phyloP scores from a whole-genome alignment of 179 eudicot genomes.

The Carnegiea gigantea region DNA sequence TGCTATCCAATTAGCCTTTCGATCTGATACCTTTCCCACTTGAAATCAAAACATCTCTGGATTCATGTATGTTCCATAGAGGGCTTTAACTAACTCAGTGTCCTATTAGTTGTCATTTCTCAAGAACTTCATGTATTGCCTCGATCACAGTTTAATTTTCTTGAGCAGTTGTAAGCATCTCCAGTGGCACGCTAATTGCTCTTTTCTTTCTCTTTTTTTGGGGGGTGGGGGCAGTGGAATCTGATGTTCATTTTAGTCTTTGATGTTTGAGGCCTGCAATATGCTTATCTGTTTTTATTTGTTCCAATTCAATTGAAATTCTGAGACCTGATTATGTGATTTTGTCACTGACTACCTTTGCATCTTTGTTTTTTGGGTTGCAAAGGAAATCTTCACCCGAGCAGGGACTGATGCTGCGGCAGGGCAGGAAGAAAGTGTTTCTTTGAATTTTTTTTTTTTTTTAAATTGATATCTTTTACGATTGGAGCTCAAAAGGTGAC shows the following conservation, averaged over 20 bases:
- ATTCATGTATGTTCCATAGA: background rate
- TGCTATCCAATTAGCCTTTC: background rate
- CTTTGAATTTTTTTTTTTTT: background rate
- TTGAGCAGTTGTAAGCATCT: slow-evolving; percentile 1
- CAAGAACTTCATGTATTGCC: background rate
- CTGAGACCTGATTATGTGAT: background rate
- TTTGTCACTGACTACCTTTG: background rate
- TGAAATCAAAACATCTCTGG: background rate
- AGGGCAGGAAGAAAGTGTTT: background rate
- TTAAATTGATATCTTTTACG: background rate
- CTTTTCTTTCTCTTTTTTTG: background rate
- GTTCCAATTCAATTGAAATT: background rate
- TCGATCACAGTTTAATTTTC: background rate
- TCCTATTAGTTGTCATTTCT: background rate
- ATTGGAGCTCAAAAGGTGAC: background rate
- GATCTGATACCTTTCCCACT: background rate
- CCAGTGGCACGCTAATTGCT: background rate
- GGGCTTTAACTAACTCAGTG: background rate
- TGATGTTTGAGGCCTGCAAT: background rate
- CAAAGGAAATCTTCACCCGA: background rate
- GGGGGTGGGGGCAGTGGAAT: background rate
- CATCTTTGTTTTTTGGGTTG: background rate
- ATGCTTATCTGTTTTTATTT: background rate
- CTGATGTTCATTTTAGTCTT: background rate
- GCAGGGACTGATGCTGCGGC: background rate